phyloP scores from a whole-genome alignment of 2,329 filamentous ascomycete genomes.

The Coniella vitis region DNA sequence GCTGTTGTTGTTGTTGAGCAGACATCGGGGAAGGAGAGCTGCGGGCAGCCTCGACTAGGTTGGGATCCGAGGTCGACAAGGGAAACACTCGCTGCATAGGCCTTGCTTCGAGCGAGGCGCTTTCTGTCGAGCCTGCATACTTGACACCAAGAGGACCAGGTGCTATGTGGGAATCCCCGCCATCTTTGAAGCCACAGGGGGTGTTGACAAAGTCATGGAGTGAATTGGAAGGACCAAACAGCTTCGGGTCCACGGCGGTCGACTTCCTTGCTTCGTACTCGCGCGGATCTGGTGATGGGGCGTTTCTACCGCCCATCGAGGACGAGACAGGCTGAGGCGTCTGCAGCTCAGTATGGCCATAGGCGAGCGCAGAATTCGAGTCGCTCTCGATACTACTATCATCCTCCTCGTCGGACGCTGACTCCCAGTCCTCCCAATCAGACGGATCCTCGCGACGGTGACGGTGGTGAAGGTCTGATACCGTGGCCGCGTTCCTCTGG shows the following conservation, averaged over 20 bases:
- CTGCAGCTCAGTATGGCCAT: constrained; percentile 31
- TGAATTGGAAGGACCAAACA: constrained; percentile 57
- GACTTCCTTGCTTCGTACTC: constrained; percentile 34
- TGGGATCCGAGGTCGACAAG: constrained; percentile 58
- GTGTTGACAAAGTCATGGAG: constrained; percentile 48
- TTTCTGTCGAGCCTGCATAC: constrained; percentile 26
- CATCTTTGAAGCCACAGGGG: constrained; percentile 48
- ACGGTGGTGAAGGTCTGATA: constrained; percentile 25
- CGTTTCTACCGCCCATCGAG: constrained; percentile 2
- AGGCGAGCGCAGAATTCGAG: constrained; percentile 35
- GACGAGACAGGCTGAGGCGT: constrained; percentile 22
- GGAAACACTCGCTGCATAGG: constrained; percentile 60
- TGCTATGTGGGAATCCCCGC: constrained; percentile 20
- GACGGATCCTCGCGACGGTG: constrained; percentile 25
- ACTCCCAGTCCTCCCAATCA: constrained; percentile 51
- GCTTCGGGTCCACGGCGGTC: constrained; percentile 49
- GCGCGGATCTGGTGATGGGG: background rate
- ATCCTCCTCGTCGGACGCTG: constrained; percentile 42
- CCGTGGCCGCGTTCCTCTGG: constrained; percentile 36
- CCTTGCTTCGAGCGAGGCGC: constrained; percentile 27
- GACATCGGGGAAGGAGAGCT: constrained; percentile 37
- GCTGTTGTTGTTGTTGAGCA: constrained; percentile 16
- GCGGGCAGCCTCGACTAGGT: constrained; percentile 50
- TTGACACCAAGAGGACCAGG: constrained; percentile 18
- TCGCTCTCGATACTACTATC: constrained; percentile 24